Evolutionary conservation across 768 basidiomycete species (phyloP).

Genomic region (Megacollybia marginata): DNA sequence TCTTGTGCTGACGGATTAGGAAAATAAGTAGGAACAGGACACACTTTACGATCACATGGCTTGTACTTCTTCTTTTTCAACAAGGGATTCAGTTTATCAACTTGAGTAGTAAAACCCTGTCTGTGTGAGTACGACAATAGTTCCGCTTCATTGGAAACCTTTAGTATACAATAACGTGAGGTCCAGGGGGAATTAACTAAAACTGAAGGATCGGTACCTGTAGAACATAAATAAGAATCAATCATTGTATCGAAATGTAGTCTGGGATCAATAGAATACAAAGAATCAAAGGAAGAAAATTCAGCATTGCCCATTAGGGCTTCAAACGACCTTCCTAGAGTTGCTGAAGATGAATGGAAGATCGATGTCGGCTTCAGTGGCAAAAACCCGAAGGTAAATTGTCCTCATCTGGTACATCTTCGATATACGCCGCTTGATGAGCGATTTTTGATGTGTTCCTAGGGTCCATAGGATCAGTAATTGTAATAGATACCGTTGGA

Average conservation of each 20-base stretch:
- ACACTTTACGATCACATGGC: no score
- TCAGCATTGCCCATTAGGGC: no score
- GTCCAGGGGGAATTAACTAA: no score
- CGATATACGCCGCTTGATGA: neutral
- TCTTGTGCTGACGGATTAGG: no score
- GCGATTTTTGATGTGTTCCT: neutral
- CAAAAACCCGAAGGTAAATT: neutral
- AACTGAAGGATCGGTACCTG: neutral
- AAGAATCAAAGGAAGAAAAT: no score
- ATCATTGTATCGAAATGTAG: neutral
- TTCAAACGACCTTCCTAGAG: slow-evolving; percentile 1
- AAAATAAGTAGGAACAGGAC: no score
- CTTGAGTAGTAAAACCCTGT: neutral
- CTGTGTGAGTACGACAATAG: no score
- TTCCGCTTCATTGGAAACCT: neutral
- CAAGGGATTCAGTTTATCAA: no score
- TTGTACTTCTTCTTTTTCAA: no score
- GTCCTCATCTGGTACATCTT: neutral
- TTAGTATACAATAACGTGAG: neutral
- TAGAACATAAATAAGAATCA: neutral
- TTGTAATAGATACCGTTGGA: no score
- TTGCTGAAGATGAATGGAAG: neutral
- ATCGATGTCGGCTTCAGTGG: neutral
- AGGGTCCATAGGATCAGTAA: neutral
- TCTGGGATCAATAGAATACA: neutral